A percentile compares a stretch with the other conserved stretches of the same genome.
These are phyloP conservation scores for Ilyonectria mors-panacis DNA, from an alignment of 2,329 filamentous ascomycete species.

Conservation along the genomic window DNA sequence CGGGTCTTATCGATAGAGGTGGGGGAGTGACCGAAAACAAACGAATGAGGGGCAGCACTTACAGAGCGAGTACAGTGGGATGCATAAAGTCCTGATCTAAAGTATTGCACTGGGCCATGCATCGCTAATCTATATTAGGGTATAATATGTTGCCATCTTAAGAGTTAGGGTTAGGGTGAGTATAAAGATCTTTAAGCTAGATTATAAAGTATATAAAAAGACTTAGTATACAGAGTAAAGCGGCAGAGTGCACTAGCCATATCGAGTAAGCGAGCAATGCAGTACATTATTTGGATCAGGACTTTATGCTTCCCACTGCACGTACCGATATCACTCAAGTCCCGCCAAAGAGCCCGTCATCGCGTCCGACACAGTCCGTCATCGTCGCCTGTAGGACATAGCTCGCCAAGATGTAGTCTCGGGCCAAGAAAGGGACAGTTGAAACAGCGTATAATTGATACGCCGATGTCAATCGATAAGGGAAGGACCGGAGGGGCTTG, in stretches of 20 bases:
- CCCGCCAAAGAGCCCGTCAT: not conserved
- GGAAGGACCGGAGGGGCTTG: not conserved
- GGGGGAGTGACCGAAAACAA: not conserved
- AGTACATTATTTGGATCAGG: too few species aligned
- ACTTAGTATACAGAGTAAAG: too few species aligned
- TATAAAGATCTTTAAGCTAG: too few species aligned
- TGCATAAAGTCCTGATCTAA: too few species aligned
- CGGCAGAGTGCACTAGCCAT: too few species aligned
- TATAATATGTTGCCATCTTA: too few species aligned
- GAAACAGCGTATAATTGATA: not conserved
- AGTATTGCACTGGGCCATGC: too few species aligned
- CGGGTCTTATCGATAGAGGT: constrained; percentile 46
- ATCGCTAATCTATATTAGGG: too few species aligned
- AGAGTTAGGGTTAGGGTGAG: too few species aligned
- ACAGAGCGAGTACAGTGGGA: not conserved
- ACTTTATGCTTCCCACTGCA: too few species aligned
- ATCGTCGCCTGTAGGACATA: not conserved
- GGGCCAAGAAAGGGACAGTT: not conserved
- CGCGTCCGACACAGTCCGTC: not conserved
- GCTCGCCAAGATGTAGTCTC: not conserved
- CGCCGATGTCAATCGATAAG: not conserved
- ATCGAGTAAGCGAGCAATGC: too few species aligned
- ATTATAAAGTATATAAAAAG: too few species aligned
- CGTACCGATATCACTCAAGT: not conserved
- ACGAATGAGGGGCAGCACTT: constrained; percentile 33